Evolutionary conservation across 2,329 filamentous ascomycete species (phyloP).

Genomic region (Aschersonia sp.): DNA sequence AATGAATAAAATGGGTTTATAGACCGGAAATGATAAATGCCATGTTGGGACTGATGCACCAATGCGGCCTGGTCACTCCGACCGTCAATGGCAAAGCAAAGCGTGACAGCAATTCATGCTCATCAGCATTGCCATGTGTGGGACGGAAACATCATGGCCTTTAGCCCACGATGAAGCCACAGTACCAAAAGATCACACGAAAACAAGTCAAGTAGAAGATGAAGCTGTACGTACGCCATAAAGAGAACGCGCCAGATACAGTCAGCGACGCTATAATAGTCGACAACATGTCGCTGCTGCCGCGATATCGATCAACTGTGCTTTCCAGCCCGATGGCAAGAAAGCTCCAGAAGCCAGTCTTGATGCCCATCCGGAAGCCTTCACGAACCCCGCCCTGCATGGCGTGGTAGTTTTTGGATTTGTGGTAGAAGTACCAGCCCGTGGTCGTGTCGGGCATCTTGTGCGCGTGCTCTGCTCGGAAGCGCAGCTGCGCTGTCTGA

Average conservation of each 20-base stretch:
- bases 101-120: too few species aligned
- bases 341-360: slow-evolving; percentile 57
- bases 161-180: too few species aligned
- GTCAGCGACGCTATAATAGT: slow-evolving; percentile 73
- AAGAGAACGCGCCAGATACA: slow-evolving; percentile 74
- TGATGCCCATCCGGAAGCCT: slow-evolving; percentile 59
- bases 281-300: slow-evolving; percentile 61
- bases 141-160: too few species aligned
- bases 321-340: slow-evolving; percentile 75
- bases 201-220: too few species aligned
- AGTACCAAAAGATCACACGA: too few species aligned
- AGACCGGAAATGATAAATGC: too few species aligned
- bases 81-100: too few species aligned
- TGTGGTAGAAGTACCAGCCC: slow-evolving; percentile 98
- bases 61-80: too few species aligned
- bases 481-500: slow-evolving; percentile 62
- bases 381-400: slow-evolving; percentile 66
- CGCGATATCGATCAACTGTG: slow-evolving; percentile 51
- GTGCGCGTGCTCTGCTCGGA: slow-evolving; percentile 93
- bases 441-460: slow-evolving; percentile 68
- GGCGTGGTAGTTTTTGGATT: slow-evolving; percentile 87
- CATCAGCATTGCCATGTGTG: too few species aligned
- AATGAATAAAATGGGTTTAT: too few species aligned
- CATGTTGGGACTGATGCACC: too few species aligned
- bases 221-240: slow-evolving; percentile 51